Evolutionary conservation across 2,329 filamentous ascomycete species (phyloP).

Genomic region (Beauveria rudraprayagi): DNA sequence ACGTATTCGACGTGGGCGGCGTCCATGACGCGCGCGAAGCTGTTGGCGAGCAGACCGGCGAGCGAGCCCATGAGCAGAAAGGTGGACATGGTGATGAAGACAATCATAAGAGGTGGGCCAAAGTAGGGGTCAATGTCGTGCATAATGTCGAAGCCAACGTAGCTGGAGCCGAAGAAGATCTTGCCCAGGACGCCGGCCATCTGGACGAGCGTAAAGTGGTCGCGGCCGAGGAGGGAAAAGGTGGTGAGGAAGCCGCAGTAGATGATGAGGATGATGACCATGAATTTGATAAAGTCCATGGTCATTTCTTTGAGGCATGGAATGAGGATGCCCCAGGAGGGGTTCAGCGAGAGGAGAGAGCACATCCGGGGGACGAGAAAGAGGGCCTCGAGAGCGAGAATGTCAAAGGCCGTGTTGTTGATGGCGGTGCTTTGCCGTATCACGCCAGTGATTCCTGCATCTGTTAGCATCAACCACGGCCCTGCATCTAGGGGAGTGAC

Average conservation of each 20-base stretch:
- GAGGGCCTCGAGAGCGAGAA: constrained; percentile 80
- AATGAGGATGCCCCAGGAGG: constrained; percentile 84
- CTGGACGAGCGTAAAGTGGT: constrained; percentile 52
- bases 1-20: constrained; percentile 68
- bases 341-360: constrained; percentile 77
- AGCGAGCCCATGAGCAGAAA: constrained; percentile 72
- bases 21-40: constrained; percentile 56
- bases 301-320: constrained; percentile 92
- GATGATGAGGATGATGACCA: constrained; percentile 69
- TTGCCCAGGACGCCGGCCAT: constrained; percentile 74
- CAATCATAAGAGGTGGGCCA: constrained; percentile 55
- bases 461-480: neutral
- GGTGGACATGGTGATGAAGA: constrained; percentile 70
- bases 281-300: constrained; percentile 83
- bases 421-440: constrained; percentile 49
- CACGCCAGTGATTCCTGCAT: constrained; percentile 24
- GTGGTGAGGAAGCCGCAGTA: constrained; percentile 88
- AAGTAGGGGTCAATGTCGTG: constrained; percentile 50
- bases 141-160: constrained; percentile 65
- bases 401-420: constrained; percentile 77
- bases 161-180: constrained; percentile 73
- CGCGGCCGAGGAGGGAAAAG: constrained; percentile 69
- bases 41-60: constrained; percentile 72
- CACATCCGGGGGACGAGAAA: constrained; percentile 86
- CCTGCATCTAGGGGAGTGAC: constrained; percentile 23